These are phyloP conservation scores for Eimeria praecox DNA, from an alignment of 169 alveolate species.

Conservation along the genomic window DNA sequence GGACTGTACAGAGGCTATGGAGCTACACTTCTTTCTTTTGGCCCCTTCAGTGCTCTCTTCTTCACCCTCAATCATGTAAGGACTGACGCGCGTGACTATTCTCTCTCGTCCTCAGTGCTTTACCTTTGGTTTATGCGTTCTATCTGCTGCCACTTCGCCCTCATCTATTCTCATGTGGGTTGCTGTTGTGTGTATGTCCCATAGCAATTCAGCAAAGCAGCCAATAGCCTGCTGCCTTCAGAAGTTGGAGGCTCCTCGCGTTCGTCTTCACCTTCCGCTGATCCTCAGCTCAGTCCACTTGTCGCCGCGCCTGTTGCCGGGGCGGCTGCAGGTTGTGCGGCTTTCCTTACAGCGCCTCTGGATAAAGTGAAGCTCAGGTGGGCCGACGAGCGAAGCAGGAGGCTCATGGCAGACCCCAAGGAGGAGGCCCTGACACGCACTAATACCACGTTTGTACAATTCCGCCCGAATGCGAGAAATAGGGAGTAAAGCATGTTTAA, in stretches of 20 bases:
- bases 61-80: conserved; percentile 79
- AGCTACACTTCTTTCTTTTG: conserved; percentile 83
- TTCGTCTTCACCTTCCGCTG: neutral
- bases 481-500: no score
- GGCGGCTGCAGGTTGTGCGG: conserved; percentile 78
- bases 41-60: conserved; percentile 85
- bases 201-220: conserved; percentile 19
- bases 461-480: no score
- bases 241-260: neutral
- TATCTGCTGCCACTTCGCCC: no score
- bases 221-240: neutral
- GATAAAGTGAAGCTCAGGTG: conserved; percentile 82
- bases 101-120: neutral
- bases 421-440: neutral
- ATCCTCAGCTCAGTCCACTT: conserved; percentile 15
- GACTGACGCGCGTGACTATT: neutral
- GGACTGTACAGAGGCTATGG: conserved; percentile 82
- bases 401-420: neutral
- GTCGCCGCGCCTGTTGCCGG: conserved; percentile 67
- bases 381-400: neutral
- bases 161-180: neutral
- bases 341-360: conserved; percentile 77
- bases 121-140: neutral
- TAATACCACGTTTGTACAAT: neutral
- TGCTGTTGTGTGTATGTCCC: neutral